Evolutionary conservation across 257 asterid species (phyloP).

Genomic region (Ligustrum vulgare): DNA sequence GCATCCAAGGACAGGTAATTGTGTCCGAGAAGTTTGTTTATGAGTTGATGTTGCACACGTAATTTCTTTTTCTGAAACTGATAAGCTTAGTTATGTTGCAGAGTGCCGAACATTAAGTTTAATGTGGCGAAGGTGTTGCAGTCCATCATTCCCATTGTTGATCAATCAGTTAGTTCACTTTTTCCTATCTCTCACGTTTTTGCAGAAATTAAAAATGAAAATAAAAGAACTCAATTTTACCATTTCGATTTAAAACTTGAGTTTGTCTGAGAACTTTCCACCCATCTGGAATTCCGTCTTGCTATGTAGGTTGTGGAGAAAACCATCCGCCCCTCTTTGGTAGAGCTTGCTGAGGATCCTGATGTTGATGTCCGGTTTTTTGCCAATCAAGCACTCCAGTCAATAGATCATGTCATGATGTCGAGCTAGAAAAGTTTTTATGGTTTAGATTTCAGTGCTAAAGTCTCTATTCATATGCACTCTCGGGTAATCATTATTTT

Average conservation of each 20-base stretch:
- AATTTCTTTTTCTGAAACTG: neutral
- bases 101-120: constrained; percentile 92
- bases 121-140: constrained; percentile 92
- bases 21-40: constrained; percentile 16
- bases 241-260: neutral
- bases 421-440: constrained; percentile 44
- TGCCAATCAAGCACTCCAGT: constrained; percentile 83
- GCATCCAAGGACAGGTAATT: constrained; percentile 76
- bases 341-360: constrained; percentile 85
- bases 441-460: neutral
- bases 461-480: neutral
- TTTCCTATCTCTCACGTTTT: constrained; percentile 6
- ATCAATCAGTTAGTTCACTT: constrained; percentile 64
- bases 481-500: constrained; percentile 19
- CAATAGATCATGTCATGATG: constrained; percentile 66
- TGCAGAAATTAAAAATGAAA: neutral
- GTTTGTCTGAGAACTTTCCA: neutral
- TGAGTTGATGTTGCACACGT: neutral
- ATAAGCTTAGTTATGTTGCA: constrained; percentile 33
- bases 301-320: constrained; percentile 72
- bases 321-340: constrained; percentile 73
- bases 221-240: neutral
- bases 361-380: constrained; percentile 89
- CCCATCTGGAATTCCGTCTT: constrained; percentile 1
- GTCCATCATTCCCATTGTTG: constrained; percentile 79